Base-by-base conservation (phyloP, 2,329 filamentous ascomycete genomes). In the Ilyonectria sp. region DNA sequence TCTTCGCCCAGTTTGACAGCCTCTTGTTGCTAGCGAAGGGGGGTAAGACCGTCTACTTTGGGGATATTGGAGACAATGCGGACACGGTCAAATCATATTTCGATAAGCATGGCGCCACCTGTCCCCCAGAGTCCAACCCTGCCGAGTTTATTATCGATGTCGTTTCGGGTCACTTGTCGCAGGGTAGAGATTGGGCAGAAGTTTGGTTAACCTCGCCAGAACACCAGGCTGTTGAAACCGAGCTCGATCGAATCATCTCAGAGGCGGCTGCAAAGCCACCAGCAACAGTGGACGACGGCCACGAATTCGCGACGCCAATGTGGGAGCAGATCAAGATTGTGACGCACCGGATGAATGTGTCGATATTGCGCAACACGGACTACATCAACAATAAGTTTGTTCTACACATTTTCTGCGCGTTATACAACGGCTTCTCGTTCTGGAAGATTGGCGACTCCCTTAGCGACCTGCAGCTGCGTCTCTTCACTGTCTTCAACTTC, bases 131-230 rank as follows among this genome's bases (percentile, higher is more conserved):
- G 0, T 88, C 87, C 19, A 94, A 94, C 73, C 91, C 91, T 1
- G 92, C 92, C 0, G 92, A 94, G 77, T 92, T 90, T 83, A 94
- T 94, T 89, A 87, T 94, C 53, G 85, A 87, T 53, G 84, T 86
- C n/a, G 84, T 86, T 15, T 86, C 87, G 1, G 87, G 87, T 0
- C 77, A 79, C 35, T 74, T 86, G 1, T 85, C 83, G 0, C 82
- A 80, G 61, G 79, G 72, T 73, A 83, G 68, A 43, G 86, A 93
- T 76, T 93, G 90, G 91, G 91, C 90, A 75, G 84, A 92, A 31
- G 87, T 93, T 70, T 94, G 92, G 92, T 82, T 86, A n/a, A 84
- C 85, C 19, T 94, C 89, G 0, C 82, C 87, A 1, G 86, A 93
- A 73, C 86, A 89, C 69, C 80, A 83, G 0, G 79, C 82, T 3